Conservation (phyloP, 1,284 basidiomycete species). For the Trametes versicolor region DNA sequence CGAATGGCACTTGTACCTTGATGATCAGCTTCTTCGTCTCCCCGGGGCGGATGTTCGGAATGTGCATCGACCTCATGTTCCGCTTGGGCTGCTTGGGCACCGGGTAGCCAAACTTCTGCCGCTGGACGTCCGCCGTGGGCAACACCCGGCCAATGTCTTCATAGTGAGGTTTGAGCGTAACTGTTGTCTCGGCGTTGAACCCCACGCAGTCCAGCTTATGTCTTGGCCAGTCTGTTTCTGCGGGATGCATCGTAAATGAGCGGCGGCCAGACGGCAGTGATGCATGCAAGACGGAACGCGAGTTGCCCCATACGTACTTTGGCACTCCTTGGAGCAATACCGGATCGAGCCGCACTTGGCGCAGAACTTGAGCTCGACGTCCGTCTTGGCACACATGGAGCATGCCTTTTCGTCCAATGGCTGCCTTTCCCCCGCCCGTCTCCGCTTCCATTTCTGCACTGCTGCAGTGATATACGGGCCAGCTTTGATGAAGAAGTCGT, state of each 20-base stretch:
- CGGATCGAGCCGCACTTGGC: constrained; percentile 52
- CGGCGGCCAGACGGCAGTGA: not conserved
- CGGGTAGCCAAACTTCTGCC: constrained; percentile 47
- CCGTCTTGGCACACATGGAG: constrained; percentile 47
- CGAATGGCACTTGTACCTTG: constrained; percentile 60
- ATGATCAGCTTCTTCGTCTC: constrained; percentile 56
- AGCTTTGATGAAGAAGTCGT: constrained; percentile 44
- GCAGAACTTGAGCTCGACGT: constrained; percentile 53
- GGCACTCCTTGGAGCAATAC: constrained; percentile 64
- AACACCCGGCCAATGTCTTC: constrained; percentile 37
- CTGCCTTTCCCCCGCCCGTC: constrained; percentile 53
- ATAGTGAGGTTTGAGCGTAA: constrained; percentile 59
- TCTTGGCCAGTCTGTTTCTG: constrained; percentile 47
- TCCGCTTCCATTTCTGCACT: constrained; percentile 58
- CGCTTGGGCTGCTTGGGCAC: constrained; percentile 34
- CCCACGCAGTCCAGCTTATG: constrained; percentile 60
- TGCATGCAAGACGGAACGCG: too few relatives aligned
- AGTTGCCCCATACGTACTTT: constrained; percentile 59
- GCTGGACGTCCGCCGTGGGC: constrained; percentile 47
- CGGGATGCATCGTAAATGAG: too few relatives aligned
- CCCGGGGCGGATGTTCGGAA: constrained; percentile 35
- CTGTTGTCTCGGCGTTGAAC: constrained; percentile 52
- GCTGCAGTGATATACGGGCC: constrained; percentile 59
- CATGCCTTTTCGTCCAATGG: constrained; percentile 54
- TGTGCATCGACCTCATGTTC: constrained; percentile 40